Conservation (phyloP, 1,139 yeast genomes). For the Hansenula sp. region DNA sequence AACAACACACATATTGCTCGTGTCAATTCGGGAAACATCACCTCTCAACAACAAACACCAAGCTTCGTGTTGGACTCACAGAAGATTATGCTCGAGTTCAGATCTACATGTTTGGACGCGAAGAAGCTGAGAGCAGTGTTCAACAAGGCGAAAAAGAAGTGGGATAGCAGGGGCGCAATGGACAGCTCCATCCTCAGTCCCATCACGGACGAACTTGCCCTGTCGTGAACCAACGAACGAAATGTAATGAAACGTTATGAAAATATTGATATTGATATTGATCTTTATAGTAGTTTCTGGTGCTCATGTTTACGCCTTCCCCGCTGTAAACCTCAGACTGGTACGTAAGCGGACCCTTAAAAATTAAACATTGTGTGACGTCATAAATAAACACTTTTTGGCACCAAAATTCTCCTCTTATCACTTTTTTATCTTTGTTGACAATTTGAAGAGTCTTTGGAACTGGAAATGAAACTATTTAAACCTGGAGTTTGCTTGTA, state of each 20-base stretch:
- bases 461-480: too few relatives aligned
- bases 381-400: too few relatives aligned
- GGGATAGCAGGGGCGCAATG: conserved; percentile 30
- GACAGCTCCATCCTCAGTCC: conserved; percentile 21
- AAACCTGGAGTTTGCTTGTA: too few relatives aligned
- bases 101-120: conserved; percentile 55
- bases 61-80: conserved; percentile 54
- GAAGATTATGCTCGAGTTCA: conserved; percentile 64
- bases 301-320: not conserved
- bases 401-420: too few relatives aligned
- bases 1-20: conserved; percentile 71
- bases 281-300: not conserved
- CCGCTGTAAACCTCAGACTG: not conserved
- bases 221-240: not conserved
- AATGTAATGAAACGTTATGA: not conserved
- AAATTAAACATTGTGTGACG: too few relatives aligned
- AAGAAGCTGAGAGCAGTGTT: conserved; percentile 48
- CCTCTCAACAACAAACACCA: conserved; percentile 19
- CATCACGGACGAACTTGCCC: conserved; percentile 7
- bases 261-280: too few relatives aligned
- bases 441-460: too few relatives aligned
- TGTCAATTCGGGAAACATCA: conserved; percentile 38
- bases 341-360: too few relatives aligned
- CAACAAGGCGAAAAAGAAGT: conserved; percentile 50
- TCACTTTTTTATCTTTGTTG: too few relatives aligned